These are phyloP conservation scores for Saccharomyces paradoxus DNA, from an alignment of 805 yeast genomes.

Conservation along the genomic window DNA sequence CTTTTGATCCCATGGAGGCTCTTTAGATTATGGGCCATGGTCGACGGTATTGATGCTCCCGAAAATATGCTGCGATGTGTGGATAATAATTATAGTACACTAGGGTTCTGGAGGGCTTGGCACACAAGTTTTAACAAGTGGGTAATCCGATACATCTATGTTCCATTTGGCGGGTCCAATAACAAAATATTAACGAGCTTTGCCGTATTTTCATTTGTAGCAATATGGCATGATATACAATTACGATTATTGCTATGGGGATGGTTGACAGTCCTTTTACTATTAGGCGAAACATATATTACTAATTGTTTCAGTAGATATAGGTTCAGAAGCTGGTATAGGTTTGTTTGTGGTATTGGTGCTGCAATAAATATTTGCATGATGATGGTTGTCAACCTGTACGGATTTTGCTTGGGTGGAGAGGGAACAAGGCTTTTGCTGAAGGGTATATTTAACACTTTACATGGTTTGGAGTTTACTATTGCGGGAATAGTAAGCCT, in stretches of 20 bases:
- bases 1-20: conserved; percentile 87
- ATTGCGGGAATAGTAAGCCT: conserved; percentile 50
- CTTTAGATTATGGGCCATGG: conserved; percentile 78
- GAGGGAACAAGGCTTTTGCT: conserved; percentile 68
- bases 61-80: conserved; percentile 94
- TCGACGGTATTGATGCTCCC: conserved; percentile 88
- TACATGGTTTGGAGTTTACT: conserved; percentile 54
- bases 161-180: conserved; percentile 77
- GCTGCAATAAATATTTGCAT: conserved; percentile 85
- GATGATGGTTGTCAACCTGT: conserved; percentile 94
- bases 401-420: conserved; percentile 84
- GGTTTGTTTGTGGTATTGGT: conserved; percentile 74
- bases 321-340: conserved; percentile 51
- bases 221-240: conserved; percentile 94
- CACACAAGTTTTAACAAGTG: conserved; percentile 85
- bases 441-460: conserved; percentile 59
- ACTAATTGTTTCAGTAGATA: conserved; percentile 36
- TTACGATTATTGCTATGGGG: conserved; percentile 83
- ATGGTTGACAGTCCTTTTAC: conserved; percentile 77
- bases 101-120: conserved; percentile 96
- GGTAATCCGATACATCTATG: conserved; percentile 75
- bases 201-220: conserved; percentile 85
- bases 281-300: conserved; percentile 72
- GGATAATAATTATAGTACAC: conserved; percentile 81
- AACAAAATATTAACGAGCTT: conserved; percentile 65